A percentile compares a stretch with the other conserved stretches of the same genome.
Evolutionary conservation across 306 rosid species (phyloP).

Genomic region (Vigna radiata): DNA sequence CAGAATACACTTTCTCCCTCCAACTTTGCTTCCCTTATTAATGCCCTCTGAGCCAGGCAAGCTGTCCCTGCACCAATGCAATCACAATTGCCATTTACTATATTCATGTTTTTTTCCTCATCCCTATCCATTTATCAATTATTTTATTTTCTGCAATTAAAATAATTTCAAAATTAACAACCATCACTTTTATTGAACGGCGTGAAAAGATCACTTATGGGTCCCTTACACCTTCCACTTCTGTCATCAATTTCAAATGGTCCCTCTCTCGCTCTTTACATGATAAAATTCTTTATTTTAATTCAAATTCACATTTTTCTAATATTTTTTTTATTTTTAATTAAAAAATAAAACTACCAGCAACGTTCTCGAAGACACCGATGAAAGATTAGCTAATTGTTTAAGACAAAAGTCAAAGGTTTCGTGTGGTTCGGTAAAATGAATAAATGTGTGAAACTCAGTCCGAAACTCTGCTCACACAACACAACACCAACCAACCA

Average conservation of each 20-base stretch:
- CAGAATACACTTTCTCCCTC: constrained; percentile 35
- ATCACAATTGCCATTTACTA: constrained; percentile 55
- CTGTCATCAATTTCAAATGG: background rate
- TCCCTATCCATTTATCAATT: background rate
- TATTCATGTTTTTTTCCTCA: constrained; percentile 51
- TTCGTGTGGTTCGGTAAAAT: constrained; percentile 11
- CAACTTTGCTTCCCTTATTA: constrained; percentile 43
- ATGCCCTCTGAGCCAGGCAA: constrained; percentile 55
- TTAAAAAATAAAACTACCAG: too few relatives aligned
- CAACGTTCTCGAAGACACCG: background rate
- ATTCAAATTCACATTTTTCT: too few relatives aligned
- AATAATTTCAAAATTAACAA: background rate
- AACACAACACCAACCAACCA: background rate
- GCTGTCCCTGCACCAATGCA: constrained; percentile 46
- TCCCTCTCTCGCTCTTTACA: constrained; percentile 20
- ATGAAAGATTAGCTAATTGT: background rate
- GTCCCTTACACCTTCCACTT: background rate
- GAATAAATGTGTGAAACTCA: constrained; percentile 9
- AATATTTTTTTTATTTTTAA: too few relatives aligned
- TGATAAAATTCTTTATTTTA: background rate
- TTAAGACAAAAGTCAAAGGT: constrained; percentile 47
- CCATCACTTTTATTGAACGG: constrained; percentile 36
- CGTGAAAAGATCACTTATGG: constrained; percentile 33
- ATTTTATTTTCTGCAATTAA: background rate
- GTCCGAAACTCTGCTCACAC: background rate